Base-by-base conservation (phyloP, 257 asterid species). In the Gardenia jasminoides region DNA sequence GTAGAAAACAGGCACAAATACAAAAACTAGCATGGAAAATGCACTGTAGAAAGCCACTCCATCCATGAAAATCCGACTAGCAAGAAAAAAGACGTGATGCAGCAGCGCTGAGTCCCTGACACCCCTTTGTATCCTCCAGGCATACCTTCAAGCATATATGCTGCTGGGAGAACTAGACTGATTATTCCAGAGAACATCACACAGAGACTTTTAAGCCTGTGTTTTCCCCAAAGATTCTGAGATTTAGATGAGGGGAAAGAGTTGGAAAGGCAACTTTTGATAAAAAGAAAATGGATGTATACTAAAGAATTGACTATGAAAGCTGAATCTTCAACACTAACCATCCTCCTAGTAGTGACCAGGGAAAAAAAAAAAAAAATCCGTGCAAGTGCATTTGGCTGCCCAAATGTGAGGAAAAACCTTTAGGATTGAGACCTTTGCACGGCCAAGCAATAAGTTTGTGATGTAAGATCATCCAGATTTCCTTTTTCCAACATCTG, bases 11-110 rank as follows among this genome's bases (percentile, higher is more conserved):
- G 98, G 98, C 79, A 94, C 97, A 59, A 88, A 92, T 62, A 86
- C 97, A 15, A 93, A 85, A 65, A 94, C 41, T 6, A 97, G 98
- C 44, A 91, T 67, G 54, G 98, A 89, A 80, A 88, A 94, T 1
- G 84, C 82, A 48, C 85, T 88, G 1, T 81, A 64, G 48, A 88
- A 90, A 17, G 97, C 83, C 0, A 92, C 65, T 8, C 98, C 98
- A 77, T 94, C 98, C 93, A 89, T 86, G 82, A 91, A 88, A 44
- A 92, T 87, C 74, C 92, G 98, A 83, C 93, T 84, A 1, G 94
- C 84, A 9, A 91, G 80, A 15, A 92, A 64, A 82, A 94, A 92
- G 3, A 92, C 79, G 97, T 0, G 97, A 93, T 9, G 90, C 89
- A 7, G 97, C 94, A 44, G 92, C 41, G 4, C 41, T 36, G 41